Base-by-base conservation (phyloP, 2,329 filamentous ascomycete species). In the Leptographium radiaticola region DNA sequence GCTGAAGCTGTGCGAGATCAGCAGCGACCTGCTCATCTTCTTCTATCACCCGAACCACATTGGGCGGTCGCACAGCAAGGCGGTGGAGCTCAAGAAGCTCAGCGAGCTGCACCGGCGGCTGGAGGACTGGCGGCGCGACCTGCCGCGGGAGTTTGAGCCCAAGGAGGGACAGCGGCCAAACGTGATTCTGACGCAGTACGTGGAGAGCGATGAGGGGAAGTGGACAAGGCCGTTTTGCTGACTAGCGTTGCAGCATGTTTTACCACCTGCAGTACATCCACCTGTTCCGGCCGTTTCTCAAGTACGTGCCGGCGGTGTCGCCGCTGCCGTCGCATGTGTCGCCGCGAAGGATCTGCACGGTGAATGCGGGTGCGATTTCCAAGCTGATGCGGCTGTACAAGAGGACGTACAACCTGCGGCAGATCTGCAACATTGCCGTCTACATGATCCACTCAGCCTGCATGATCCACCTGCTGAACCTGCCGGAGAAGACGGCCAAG, bases 341-440 rank as follows among this genome's bases (percentile, higher is more conserved):
- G 9, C 91, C 93, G 0, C 82, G 91, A 18, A 89, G 90, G 60
- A 81, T 95, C 53, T 96, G 91, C 69, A 93, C 89, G 0, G 86
- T 91, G 63, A 90, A 93, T 52, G 91, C 93, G 0, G 83, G 84
- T 2, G 83, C 84, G 59, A 93, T 97, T 53, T 96, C 90, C 0
- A 97, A 96, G 64, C 73, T 96, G n/a, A 84, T 96, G 71, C 83
- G 93, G 0, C 72, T 96, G 1, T 98, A 97, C 70, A 96, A 95
- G 67, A 88, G 91, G 60, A 84, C 84, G 1, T 94, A 95, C 67
- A 89, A 91, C 11, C 71, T 97, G 13, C 83, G 89, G 6, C 91
- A 97, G 65, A 95, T 98, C 38, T 95, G 88, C 70, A 97, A 97
- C 63, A 89, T 97, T 62, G 90, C 87, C 4, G 89, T 97, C 0